These are phyloP conservation scores for Aspergillus olivimuriae DNA, from an alignment of 495 filamentous ascomycete genomes.

Conservation along the genomic window DNA sequence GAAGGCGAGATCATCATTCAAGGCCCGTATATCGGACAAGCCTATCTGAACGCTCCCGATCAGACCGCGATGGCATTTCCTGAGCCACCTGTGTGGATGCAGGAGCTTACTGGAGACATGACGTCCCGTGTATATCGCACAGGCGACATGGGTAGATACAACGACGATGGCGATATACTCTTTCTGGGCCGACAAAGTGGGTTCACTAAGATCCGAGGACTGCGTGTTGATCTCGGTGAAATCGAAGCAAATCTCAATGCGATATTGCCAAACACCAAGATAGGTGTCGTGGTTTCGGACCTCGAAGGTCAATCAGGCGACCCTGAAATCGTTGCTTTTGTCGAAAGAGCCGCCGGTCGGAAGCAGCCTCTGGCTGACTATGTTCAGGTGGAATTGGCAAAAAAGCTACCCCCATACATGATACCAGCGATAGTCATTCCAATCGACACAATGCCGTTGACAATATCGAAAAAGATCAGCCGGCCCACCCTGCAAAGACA, in stretches of 20 bases:
- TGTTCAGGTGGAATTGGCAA: background rate
- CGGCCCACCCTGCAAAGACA: background rate
- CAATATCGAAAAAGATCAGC: background rate
- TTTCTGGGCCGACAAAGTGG: constrained; percentile 31
- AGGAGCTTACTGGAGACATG: background rate
- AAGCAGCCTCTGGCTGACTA: background rate
- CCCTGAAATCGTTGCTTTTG: background rate
- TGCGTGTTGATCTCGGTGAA: constrained; percentile 38
- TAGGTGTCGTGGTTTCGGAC: background rate
- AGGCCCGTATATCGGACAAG: background rate
- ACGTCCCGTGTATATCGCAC: background rate
- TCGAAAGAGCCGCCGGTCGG: background rate
- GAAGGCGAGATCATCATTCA: constrained; percentile 1
- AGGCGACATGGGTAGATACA: background rate
- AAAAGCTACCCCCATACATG: constrained; percentile 4
- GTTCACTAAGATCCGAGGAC: constrained; percentile 35
- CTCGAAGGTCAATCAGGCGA: background rate
- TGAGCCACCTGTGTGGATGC: background rate
- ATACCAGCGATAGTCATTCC: background rate
- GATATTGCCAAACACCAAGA: background rate
- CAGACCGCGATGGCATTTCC: background rate
- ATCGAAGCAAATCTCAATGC: constrained; percentile 16
- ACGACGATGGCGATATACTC: constrained; percentile 28
- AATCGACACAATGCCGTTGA: background rate
- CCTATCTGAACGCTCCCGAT: constrained; percentile 3